phyloP scores from a whole-genome alignment of 371 early-diverging fungal species.

The Synchytrium microbalum region DNA sequence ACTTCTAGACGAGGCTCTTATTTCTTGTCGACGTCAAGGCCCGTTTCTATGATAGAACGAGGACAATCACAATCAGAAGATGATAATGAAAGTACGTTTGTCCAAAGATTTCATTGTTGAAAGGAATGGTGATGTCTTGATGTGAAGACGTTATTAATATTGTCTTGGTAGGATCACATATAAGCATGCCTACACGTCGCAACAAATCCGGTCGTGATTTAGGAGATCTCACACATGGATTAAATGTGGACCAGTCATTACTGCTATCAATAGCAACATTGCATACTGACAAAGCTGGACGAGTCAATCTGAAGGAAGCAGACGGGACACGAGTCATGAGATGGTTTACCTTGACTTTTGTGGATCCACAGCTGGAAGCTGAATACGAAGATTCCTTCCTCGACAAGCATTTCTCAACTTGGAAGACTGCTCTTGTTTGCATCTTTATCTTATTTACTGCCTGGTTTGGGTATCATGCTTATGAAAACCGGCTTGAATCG shows the following conservation, averaged over 20 bases:
- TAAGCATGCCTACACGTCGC: background rate
- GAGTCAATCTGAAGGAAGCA: background rate
- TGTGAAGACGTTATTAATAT: background rate
- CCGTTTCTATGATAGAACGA: background rate
- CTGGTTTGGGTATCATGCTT: conserved; percentile 21
- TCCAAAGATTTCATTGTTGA: background rate
- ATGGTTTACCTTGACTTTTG: conserved; percentile 10
- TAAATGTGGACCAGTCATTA: background rate
- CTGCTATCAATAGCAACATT: background rate
- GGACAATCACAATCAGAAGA: background rate
- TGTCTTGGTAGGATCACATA: background rate
- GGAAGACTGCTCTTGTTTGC: conserved; percentile 14
- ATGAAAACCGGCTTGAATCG: conserved; percentile 11
- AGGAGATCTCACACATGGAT: background rate
- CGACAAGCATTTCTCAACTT: conserved; percentile 13
- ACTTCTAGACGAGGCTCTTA: too few species aligned
- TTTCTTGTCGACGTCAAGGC: background rate
- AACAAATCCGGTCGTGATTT: background rate
- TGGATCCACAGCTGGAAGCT: conserved; percentile 15
- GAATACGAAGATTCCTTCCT: conserved; percentile 24
- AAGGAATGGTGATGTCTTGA: background rate
- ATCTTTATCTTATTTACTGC: conserved; percentile 15
- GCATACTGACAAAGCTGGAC: background rate
- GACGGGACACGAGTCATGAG: background rate
- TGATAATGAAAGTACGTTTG: background rate